phyloP scores from a whole-genome alignment of 192 early-diverging fungal genomes.

The Linnemannia exigua region DNA sequence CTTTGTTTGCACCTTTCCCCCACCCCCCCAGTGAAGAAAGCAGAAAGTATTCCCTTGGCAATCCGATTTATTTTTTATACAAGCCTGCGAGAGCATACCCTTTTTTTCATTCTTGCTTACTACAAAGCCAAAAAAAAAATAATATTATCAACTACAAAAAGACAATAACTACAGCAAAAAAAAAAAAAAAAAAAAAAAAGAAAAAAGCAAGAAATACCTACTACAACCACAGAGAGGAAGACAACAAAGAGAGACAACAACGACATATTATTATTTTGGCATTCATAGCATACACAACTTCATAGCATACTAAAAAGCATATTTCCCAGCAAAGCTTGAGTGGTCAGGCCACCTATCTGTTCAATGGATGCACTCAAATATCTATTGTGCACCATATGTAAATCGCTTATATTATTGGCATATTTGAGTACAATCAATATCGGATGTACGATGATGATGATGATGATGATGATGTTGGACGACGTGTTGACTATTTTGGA shows the following conservation, averaged over 20 bases:
- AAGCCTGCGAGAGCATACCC: slow-evolving; percentile 1
- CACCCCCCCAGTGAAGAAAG: not conserved
- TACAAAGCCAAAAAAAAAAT: not conserved
- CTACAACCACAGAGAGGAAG: too few relatives aligned
- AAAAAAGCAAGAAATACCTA: not conserved
- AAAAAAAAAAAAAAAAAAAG: not conserved
- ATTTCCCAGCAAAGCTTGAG: not conserved
- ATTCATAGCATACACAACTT: not conserved
- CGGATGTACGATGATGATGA: not conserved
- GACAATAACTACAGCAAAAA: not conserved
- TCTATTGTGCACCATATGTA: too few relatives aligned
- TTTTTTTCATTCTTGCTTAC: not conserved
- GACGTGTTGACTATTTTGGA: not conserved
- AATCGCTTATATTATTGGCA: too few relatives aligned
- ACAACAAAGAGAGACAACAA: not conserved
- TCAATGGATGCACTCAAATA: too few relatives aligned
- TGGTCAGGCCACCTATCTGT: not conserved
- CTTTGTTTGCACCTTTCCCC: slow-evolving; percentile 4
- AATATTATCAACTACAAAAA: too few relatives aligned
- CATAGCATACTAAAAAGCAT: slow-evolving; percentile 4
- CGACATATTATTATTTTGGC: not conserved
- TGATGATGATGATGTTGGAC: not conserved
- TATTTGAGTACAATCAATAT: too few relatives aligned
- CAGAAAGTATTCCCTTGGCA: slow-evolving; percentile 6
- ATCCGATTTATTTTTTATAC: not conserved